Conservation (phyloP, 2,329 filamentous ascomycete genomes). For the Graphium sp. region DNA sequence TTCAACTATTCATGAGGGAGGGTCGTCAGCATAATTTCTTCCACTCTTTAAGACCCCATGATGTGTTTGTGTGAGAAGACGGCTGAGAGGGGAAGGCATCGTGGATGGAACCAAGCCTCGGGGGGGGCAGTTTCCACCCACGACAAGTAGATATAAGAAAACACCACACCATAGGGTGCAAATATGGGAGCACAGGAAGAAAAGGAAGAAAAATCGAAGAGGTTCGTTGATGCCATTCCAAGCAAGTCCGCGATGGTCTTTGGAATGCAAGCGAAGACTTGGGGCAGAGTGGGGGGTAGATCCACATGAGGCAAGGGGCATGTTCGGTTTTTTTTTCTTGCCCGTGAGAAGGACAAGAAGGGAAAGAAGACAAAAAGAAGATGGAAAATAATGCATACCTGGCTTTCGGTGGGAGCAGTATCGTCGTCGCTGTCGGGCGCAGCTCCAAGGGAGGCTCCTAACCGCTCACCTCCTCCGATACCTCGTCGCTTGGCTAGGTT, state of each 20-base stretch:
- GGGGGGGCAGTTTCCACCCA: constrained; percentile 3
- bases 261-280: too few relatives aligned
- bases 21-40: too few relatives aligned
- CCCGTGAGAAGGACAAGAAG: too few relatives aligned
- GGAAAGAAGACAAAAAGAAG: constrained; percentile 7
- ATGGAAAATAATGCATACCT: constrained; percentile 53
- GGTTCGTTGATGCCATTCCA: too few relatives aligned
- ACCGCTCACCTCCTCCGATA: constrained; percentile 67
- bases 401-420: constrained; percentile 80
- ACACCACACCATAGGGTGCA: not conserved
- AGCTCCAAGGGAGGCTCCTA: constrained; percentile 68
- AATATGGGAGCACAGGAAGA: too few relatives aligned
- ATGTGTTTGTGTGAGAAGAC: constrained; percentile 10
- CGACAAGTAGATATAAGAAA: not conserved
- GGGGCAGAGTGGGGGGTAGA: too few relatives aligned
- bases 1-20: constrained; percentile 65
- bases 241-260: too few relatives aligned
- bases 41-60: too few relatives aligned
- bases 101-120: not conserved
- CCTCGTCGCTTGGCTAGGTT: constrained; percentile 97
- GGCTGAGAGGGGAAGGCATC: not conserved
- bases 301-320: too few relatives aligned
- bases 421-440: constrained; percentile 97
- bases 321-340: too few relatives aligned
- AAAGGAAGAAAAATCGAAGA: too few relatives aligned